Percentiles rank a stretch among this genome's conserved stretches.
Evolutionary conservation across 2,329 filamentous ascomycete species (phyloP).

Genomic region (Alternaria sp.): DNA sequence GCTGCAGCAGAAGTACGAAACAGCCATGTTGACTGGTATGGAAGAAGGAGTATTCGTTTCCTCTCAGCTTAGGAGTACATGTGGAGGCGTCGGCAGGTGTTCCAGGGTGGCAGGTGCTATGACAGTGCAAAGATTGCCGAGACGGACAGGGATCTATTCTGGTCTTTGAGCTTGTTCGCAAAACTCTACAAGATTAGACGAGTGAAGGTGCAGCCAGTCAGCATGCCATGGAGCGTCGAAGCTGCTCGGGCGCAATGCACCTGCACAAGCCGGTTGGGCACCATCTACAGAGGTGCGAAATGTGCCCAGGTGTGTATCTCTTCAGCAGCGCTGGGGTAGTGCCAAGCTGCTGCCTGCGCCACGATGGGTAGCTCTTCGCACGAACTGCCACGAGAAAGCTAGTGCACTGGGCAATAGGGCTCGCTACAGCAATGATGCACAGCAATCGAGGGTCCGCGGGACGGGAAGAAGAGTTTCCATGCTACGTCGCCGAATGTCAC

Average conservation of each 20-base stretch:
- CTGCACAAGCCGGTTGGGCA: background rate
- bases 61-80: background rate
- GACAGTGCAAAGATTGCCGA: conserved; percentile 8
- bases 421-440: conserved; percentile 14
- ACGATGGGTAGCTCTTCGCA: conserved; percentile 1
- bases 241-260: conserved; percentile 1
- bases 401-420: conserved; percentile 1
- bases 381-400: background rate
- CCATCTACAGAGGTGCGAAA: background rate
- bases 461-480: conserved; percentile 9
- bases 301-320: background rate
- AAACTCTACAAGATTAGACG: conserved; percentile 28
- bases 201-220: conserved; percentile 17
- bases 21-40: background rate
- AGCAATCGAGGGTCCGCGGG: conserved; percentile 6
- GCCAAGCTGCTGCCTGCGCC: background rate
- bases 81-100: background rate
- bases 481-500: conserved; percentile 22
- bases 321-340: background rate
- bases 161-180: conserved; percentile 9
- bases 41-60: background rate
- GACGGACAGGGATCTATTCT: conserved; percentile 11
- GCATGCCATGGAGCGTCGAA: conserved; percentile 7
- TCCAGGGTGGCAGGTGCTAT: background rate
- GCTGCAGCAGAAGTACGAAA: background rate